Evolutionary conservation across 441 rosid genomes (phyloP).

Genomic region (Gossypium trilobum): DNA sequence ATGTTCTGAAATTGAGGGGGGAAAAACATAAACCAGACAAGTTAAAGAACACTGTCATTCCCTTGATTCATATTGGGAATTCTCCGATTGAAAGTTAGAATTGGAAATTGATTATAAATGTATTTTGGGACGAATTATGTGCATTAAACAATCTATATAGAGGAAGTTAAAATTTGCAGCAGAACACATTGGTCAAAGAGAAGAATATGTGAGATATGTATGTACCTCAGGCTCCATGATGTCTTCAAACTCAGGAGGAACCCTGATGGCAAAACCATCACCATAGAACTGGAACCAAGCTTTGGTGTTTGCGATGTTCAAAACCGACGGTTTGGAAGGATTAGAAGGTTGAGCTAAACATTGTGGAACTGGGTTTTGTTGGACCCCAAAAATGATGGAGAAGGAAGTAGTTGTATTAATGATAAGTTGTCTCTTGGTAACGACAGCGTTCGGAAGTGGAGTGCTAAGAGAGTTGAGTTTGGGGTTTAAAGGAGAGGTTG

Average conservation of each 20-base stretch:
- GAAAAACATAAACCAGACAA: background rate
- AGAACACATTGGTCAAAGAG: too few relatives aligned
- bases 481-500: slow-evolving; percentile 22
- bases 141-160: too few relatives aligned
- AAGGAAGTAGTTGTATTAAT: slow-evolving; percentile 34
- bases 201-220: too few relatives aligned
- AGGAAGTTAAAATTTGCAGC: too few relatives aligned
- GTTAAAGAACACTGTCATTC: background rate
- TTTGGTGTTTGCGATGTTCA: slow-evolving; percentile 57
- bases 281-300: slow-evolving; percentile 89
- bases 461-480: slow-evolving; percentile 15
- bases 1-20: too few relatives aligned
- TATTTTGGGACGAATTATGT: too few relatives aligned
- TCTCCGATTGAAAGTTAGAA: too few relatives aligned
- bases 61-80: too few relatives aligned
- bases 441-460: slow-evolving; percentile 7
- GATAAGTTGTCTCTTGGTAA: slow-evolving; percentile 38
- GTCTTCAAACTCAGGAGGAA: slow-evolving; percentile 83
- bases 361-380: slow-evolving; percentile 34
- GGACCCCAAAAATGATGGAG: slow-evolving; percentile 29
- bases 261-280: slow-evolving; percentile 68
- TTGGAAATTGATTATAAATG: too few relatives aligned
- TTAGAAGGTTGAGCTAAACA: slow-evolving; percentile 46
- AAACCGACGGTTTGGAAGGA: slow-evolving; percentile 30
- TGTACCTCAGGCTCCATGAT: slow-evolving; percentile 77